phyloP scores from a whole-genome alignment of 768 basidiomycete species.

The Holtermanniella nyarrowii region DNA sequence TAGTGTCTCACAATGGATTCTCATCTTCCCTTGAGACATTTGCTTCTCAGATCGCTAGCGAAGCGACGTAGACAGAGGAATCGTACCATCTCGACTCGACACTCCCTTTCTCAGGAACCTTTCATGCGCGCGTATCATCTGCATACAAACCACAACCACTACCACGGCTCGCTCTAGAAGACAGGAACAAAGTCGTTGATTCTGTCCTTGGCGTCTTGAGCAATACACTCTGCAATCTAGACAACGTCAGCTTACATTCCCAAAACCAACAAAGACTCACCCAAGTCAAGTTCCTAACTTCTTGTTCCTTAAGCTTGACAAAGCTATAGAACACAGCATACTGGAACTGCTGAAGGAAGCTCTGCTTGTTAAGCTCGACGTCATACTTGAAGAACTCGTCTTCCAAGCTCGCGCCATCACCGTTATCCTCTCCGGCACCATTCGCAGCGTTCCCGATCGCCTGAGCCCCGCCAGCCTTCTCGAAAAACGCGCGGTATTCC shows the following conservation, averaged over 20 bases:
- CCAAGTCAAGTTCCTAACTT: slow-evolving; percentile 44
- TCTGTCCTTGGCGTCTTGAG: slow-evolving; percentile 88
- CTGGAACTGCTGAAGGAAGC: slow-evolving; percentile 96
- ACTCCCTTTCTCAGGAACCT: too few species aligned
- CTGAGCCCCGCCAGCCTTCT: slow-evolving; percentile 44
- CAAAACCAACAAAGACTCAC: background rate
- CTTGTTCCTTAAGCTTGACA: slow-evolving; percentile 51
- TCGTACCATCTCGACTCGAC: too few species aligned
- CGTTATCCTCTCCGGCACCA: slow-evolving; percentile 45
- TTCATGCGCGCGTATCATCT: too few species aligned
- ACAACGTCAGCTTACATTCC: slow-evolving; percentile 1
- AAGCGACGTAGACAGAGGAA: too few species aligned
- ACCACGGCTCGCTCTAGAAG: slow-evolving; percentile 46
- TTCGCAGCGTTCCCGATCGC: slow-evolving; percentile 18
- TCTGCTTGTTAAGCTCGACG: slow-evolving; percentile 84
- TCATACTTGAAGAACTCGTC: slow-evolving; percentile 90
- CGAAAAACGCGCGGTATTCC: slow-evolving; percentile 87
- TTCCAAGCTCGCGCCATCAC: slow-evolving; percentile 60
- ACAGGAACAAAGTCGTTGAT: slow-evolving; percentile 92
- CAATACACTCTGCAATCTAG: slow-evolving; percentile 97
- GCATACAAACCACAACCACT: background rate
- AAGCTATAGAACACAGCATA: slow-evolving; percentile 74
- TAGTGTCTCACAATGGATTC: too few species aligned
- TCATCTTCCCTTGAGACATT: too few species aligned
- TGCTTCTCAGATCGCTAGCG: too few species aligned